Evolutionary conservation across 495 filamentous ascomycete genomes (phyloP).

Genomic region (Penicillium cataractarum): DNA sequence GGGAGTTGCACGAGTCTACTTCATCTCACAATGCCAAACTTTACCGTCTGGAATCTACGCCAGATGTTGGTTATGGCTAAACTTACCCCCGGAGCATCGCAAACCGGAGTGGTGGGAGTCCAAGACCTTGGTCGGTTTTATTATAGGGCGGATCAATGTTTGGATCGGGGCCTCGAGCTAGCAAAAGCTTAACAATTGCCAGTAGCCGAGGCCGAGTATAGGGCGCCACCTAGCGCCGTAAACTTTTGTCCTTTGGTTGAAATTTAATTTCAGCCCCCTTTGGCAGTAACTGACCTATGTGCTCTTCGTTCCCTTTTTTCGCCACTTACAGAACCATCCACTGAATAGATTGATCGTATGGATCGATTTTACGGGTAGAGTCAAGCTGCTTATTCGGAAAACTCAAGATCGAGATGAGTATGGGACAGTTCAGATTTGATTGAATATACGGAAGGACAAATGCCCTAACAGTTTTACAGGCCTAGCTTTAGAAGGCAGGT

Average conservation of each 20-base stretch:
- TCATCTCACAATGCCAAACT: not conserved
- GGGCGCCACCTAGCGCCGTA: not conserved
- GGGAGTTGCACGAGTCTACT: not conserved
- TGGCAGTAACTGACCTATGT: not conserved
- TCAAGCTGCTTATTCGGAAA: too few species aligned
- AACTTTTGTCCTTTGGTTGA: not conserved
- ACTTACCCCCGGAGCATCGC: not conserved
- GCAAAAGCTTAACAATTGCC: not conserved
- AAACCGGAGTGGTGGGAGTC: not conserved
- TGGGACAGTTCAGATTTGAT: too few species aligned
- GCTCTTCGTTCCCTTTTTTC: not conserved
- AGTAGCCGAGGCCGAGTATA: not conserved
- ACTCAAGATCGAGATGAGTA: too few species aligned
- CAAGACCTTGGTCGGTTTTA: not conserved
- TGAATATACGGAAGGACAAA: too few species aligned
- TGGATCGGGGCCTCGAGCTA: not conserved
- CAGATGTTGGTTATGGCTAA: not conserved
- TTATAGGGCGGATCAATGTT: not conserved
- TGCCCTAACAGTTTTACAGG: too few species aligned
- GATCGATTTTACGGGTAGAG: not conserved
- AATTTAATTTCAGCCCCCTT: not conserved
- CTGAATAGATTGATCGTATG: too few species aligned
- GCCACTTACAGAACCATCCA: not conserved
- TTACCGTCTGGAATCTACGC: not conserved
- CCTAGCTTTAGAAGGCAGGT: too few species aligned